A percentile compares a stretch with the other conserved stretches of the same genome.
phyloP scores from a whole-genome alignment of 192 early-diverging fungal genomes.

The Coemansia sp. region DNA sequence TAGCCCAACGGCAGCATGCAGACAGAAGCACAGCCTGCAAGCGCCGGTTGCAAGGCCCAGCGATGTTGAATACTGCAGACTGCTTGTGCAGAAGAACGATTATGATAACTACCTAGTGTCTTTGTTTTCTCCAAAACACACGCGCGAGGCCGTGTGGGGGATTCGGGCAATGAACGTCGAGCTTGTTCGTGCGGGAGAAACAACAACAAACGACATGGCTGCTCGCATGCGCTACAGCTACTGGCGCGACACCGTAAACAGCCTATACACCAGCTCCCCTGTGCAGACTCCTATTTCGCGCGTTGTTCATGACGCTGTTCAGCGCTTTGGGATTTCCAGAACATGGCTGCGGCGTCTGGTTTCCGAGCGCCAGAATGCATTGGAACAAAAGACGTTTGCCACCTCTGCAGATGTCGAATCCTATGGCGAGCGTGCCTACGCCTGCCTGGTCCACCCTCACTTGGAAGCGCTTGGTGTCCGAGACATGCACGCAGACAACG shows the following conservation, averaged over 20 bases:
- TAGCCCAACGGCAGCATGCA: background rate
- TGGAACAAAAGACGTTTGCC: slow-evolving; percentile 67
- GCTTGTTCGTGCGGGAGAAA: slow-evolving; percentile 76
- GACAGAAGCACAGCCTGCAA: background rate
- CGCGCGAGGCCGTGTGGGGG: slow-evolving; percentile 71
- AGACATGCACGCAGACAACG: slow-evolving; percentile 84
- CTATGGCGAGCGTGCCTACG: slow-evolving; percentile 87
- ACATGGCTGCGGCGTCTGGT: slow-evolving; percentile 84
- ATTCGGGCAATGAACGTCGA: slow-evolving; percentile 92
- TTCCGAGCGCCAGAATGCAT: slow-evolving; percentile 58
- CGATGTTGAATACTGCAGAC: slow-evolving; percentile 49
- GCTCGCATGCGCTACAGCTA: slow-evolving; percentile 83
- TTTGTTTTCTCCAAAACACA: slow-evolving; percentile 71
- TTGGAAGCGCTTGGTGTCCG: slow-evolving; percentile 83
- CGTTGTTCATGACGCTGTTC: slow-evolving; percentile 64
- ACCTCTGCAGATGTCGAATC: slow-evolving; percentile 77
- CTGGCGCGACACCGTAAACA: slow-evolving; percentile 86
- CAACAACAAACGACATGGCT: slow-evolving; percentile 64
- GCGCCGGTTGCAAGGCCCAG: slow-evolving; percentile 12
- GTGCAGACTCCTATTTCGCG: slow-evolving; percentile 77
- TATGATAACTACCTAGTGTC: slow-evolving; percentile 77
- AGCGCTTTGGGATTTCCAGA: slow-evolving; percentile 60
- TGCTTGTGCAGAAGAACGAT: slow-evolving; percentile 61
- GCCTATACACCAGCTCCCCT: slow-evolving; percentile 62
- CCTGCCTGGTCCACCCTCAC: slow-evolving; percentile 86